Conservation (phyloP, 805 yeast genomes). For the Cyberlindnera maclurae region DNA sequence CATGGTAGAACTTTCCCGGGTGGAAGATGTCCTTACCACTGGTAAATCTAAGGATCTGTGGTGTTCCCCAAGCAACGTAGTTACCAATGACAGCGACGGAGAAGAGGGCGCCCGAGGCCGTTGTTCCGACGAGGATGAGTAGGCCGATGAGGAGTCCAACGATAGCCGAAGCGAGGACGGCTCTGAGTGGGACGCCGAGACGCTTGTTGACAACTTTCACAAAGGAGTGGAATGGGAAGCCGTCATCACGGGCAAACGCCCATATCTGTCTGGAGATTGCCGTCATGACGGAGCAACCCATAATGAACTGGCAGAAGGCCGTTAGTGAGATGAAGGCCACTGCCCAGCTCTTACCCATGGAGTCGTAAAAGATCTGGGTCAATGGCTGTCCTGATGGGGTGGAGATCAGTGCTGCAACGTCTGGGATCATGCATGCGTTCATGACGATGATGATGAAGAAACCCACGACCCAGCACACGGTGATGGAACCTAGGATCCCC, state of each 20-base stretch:
- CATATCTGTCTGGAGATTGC: constrained; percentile 64
- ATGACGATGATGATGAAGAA: constrained; percentile 46
- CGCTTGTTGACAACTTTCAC: constrained; percentile 52
- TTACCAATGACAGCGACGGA: constrained; percentile 37
- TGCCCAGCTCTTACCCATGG: constrained; percentile 62
- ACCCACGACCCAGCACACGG: constrained; percentile 50
- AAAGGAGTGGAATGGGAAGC: constrained; percentile 52
- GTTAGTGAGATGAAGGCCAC: constrained; percentile 55
- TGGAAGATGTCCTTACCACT: constrained; percentile 43
- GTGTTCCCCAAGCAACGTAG: constrained; percentile 36
- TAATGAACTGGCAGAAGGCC: constrained; percentile 53
- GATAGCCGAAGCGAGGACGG: constrained; percentile 40
- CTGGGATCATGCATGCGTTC: constrained; percentile 45
- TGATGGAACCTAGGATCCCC: constrained; percentile 54
- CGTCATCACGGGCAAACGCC: constrained; percentile 74
- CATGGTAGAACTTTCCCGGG: constrained; percentile 66
- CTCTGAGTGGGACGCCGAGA: constrained; percentile 58
- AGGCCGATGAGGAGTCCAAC: constrained; percentile 32
- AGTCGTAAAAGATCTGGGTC: constrained; percentile 57
- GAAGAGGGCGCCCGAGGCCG: constrained; percentile 40
- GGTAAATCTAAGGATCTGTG: constrained; percentile 32
- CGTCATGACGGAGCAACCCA: constrained; percentile 57
- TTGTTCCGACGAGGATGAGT: constrained; percentile 33
- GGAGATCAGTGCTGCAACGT: constrained; percentile 33
- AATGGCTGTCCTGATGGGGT: constrained; percentile 52